phyloP scores from a whole-genome alignment of 2,329 filamentous ascomycete species.

The Fusarium beomiforme region DNA sequence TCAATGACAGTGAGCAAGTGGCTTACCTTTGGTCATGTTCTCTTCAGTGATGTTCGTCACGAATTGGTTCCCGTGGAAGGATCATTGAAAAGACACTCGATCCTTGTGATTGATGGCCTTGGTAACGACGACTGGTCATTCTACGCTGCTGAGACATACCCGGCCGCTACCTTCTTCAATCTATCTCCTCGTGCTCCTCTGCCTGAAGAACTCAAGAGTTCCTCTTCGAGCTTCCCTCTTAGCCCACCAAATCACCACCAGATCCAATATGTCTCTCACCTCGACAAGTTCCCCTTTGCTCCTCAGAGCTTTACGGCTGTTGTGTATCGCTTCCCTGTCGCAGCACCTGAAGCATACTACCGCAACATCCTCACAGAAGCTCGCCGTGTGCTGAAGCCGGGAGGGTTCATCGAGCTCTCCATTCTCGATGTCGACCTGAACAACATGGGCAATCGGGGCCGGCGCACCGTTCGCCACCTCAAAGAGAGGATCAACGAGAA shows the following conservation, averaged over 20 bases:
- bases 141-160: slow-evolving; percentile 84
- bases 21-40: slow-evolving; percentile 84
- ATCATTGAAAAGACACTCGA: slow-evolving; percentile 61
- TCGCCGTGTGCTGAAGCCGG: slow-evolving; percentile 79
- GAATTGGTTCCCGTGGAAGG: slow-evolving; percentile 64
- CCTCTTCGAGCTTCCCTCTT: slow-evolving; percentile 59
- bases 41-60: slow-evolving; percentile 82
- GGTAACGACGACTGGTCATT: slow-evolving; percentile 92
- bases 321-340: slow-evolving; percentile 80
- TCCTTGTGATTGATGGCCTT: slow-evolving; percentile 83
- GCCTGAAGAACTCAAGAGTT: slow-evolving; percentile 55
- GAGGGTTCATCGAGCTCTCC: slow-evolving; percentile 81
- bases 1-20: slow-evolving; percentile 89
- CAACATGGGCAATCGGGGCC: slow-evolving; percentile 80
- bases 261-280: slow-evolving; percentile 72
- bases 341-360: slow-evolving; percentile 74
- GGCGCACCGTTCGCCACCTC: slow-evolving; percentile 73
- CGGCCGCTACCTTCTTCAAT: slow-evolving; percentile 79
- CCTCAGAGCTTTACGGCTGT: slow-evolving; percentile 79
- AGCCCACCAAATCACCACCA: slow-evolving; percentile 79
- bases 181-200: slow-evolving; percentile 68
- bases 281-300: slow-evolving; percentile 77
- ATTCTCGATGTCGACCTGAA: slow-evolving; percentile 83
- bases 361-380: slow-evolving; percentile 78
- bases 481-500: slow-evolving; percentile 75